Evolutionary conservation across 495 filamentous ascomycete species (phyloP).

Genomic region (Cladorrhinum samala): DNA sequence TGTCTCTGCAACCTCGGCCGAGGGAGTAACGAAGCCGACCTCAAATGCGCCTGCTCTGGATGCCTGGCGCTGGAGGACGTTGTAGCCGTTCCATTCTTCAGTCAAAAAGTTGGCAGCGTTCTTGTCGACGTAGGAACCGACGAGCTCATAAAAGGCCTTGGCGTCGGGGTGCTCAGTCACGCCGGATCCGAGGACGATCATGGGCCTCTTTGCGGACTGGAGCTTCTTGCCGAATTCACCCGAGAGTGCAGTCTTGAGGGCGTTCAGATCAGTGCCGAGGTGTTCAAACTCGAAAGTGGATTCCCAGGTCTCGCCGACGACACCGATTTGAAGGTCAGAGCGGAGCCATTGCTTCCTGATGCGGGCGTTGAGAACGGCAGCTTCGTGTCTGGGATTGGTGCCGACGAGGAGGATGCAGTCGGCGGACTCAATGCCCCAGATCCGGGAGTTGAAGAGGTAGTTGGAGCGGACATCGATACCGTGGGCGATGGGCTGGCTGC

Average conservation of each 20-base stretch:
- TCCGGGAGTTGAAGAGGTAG: constrained; percentile 93
- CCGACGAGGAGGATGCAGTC: constrained; percentile 88
- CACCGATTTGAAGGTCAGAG: constrained; percentile 86
- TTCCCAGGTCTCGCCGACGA: constrained; percentile 86
- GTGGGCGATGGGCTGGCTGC: constrained; percentile 78
- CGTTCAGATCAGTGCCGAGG: constrained; percentile 66
- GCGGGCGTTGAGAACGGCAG: constrained; percentile 87
- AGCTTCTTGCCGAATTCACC: constrained; percentile 90
- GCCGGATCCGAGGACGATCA: constrained; percentile 91
- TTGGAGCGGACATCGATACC: constrained; percentile 91
- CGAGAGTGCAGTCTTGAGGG: constrained; percentile 77
- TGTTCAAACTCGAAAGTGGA: constrained; percentile 92
- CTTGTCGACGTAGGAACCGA: constrained; percentile 88
- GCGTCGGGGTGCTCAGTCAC: constrained; percentile 84
- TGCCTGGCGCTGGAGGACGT: constrained; percentile 86
- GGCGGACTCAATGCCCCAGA: constrained; percentile 86
- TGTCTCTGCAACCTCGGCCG: constrained; percentile 66
- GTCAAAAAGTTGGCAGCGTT: constrained; percentile 80
- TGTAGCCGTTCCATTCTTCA: constrained; percentile 94
- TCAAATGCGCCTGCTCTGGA: constrained; percentile 91
- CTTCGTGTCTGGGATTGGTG: constrained; percentile 91
- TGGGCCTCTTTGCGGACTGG: constrained; percentile 76
- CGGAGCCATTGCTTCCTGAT: constrained; percentile 97
- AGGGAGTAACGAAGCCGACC: constrained; percentile 84
- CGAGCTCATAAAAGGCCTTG: constrained; percentile 83